phyloP scores from a whole-genome alignment of 1,284 basidiomycete species.

The Singerocomus inundabilis region DNA sequence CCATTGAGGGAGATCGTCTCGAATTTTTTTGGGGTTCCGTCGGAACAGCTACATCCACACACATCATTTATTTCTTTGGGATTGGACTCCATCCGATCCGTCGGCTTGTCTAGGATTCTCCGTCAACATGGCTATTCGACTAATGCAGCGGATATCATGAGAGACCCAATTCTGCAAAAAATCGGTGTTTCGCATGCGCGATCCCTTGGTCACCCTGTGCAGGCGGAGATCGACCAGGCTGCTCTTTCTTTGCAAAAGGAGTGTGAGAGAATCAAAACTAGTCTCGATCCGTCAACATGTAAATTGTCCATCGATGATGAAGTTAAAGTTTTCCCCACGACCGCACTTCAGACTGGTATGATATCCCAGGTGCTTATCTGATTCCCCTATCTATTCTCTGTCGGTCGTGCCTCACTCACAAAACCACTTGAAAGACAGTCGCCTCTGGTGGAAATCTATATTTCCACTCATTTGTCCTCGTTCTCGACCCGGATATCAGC shows the following conservation, averaged over 20 bases:
- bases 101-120: slow-evolving; percentile 41
- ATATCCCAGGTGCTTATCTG: slow-evolving; percentile 43
- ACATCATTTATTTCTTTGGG: slow-evolving; percentile 47
- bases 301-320: slow-evolving; percentile 32
- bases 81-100: slow-evolving; percentile 49
- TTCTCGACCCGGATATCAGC: slow-evolving; percentile 31
- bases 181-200: slow-evolving; percentile 2
- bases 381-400: background rate
- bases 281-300: slow-evolving; percentile 15
- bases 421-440: slow-evolving; percentile 39
- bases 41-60: slow-evolving; percentile 27
- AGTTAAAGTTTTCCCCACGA: slow-evolving; percentile 41
- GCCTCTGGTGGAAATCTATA: slow-evolving; percentile 44
- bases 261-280: slow-evolving; percentile 13
- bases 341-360: slow-evolving; percentile 49
- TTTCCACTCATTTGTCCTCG: slow-evolving; percentile 46
- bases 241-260: slow-evolving; percentile 7
- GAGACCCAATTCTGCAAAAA: slow-evolving; percentile 8
- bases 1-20: slow-evolving; percentile 33
- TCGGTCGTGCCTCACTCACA: background rate
- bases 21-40: slow-evolving; percentile 38
- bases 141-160: slow-evolving; percentile 39
- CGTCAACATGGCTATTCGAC: slow-evolving; percentile 33
- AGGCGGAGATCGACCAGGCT: slow-evolving; percentile 4
- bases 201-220: background rate